These are phyloP conservation scores for Sporisorium reilianum DNA, from an alignment of 1,284 basidiomycete species.

Conservation along the genomic window DNA sequence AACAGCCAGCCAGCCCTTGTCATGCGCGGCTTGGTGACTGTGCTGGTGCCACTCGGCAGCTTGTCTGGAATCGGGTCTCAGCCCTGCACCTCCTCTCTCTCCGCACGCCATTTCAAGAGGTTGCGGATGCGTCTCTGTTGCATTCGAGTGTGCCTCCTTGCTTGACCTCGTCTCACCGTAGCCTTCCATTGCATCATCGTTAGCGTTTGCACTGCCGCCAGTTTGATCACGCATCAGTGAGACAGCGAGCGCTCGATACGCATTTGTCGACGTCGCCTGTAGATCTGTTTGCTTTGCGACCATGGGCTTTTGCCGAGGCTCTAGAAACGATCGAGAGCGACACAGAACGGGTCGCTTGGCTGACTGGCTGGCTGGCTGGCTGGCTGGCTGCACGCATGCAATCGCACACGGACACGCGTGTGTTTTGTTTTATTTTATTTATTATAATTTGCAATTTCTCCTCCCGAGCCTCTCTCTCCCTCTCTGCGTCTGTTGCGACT, in stretches of 20 bases:
- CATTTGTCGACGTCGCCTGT: background rate
- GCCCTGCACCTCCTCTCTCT: background rate
- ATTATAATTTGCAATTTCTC: too few relatives aligned
- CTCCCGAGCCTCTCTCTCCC: too few relatives aligned
- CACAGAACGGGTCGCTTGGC: too few relatives aligned
- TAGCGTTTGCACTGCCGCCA: background rate
- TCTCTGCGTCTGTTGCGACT: too few relatives aligned
- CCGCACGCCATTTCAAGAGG: background rate
- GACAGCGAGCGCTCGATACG: background rate
- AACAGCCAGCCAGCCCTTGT: background rate
- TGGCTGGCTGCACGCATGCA: too few relatives aligned
- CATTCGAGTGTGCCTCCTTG: background rate
- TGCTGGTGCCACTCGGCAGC: background rate
- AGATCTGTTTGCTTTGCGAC: conserved; percentile 6
- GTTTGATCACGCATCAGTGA: background rate
- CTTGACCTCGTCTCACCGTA: background rate
- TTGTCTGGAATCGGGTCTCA: background rate
- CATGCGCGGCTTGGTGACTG: background rate
- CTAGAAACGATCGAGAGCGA: background rate
- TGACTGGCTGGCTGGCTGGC: background rate
- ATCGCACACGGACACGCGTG: too few relatives aligned
- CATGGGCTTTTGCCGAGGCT: background rate
- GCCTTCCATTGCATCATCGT: background rate
- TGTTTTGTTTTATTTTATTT: too few relatives aligned
- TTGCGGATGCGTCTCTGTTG: background rate